phyloP scores from a whole-genome alignment of 805 yeast genomes.

The Candida arabinofermentans region DNA sequence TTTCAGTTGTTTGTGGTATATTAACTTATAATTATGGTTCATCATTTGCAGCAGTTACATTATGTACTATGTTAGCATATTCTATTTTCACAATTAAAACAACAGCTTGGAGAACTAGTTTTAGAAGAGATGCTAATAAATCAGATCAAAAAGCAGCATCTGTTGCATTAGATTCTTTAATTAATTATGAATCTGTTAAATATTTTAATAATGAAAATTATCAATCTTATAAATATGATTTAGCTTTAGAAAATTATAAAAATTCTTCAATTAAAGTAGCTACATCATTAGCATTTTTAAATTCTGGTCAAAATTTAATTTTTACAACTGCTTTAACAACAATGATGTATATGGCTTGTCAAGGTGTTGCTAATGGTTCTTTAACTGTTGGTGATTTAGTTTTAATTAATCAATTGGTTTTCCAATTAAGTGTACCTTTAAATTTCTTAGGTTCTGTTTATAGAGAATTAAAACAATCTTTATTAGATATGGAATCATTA shows the following conservation, averaged over 20 bases:
- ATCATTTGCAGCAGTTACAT: conserved; percentile 84
- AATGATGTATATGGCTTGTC: conserved; percentile 98
- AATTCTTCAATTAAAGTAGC: conserved; percentile 75
- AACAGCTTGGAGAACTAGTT: conserved; percentile 94
- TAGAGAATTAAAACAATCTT: conserved; percentile 87
- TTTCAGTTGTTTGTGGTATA: conserved; percentile 88
- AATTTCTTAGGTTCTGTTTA: conserved; percentile 95
- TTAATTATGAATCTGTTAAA: conserved; percentile 92
- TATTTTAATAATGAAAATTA: conserved; percentile 86
- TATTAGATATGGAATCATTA: conserved; percentile 92
- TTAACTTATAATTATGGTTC: conserved; percentile 89
- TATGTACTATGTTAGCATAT: conserved; percentile 84
- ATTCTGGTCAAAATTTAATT: conserved; percentile 75
- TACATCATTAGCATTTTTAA: conserved; percentile 73
- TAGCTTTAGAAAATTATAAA: conserved; percentile 70
- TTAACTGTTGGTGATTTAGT: conserved; percentile 94
- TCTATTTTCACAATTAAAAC: conserved; percentile 84
- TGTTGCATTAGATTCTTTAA: conserved; percentile 88
- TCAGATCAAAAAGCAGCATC: conserved; percentile 97
- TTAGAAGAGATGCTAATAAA: conserved; percentile 81
- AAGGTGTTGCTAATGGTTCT: conserved; percentile 80
- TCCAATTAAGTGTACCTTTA: conserved; percentile 91
- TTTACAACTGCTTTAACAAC: conserved; percentile 87
- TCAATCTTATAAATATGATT: conserved; percentile 77
- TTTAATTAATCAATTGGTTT: conserved; percentile 89